Percentiles rank a stretch among this genome's conserved stretches.
phyloP scores from a whole-genome alignment of 2,329 filamentous ascomycete species.

The Diaporthe ilicicola region DNA sequence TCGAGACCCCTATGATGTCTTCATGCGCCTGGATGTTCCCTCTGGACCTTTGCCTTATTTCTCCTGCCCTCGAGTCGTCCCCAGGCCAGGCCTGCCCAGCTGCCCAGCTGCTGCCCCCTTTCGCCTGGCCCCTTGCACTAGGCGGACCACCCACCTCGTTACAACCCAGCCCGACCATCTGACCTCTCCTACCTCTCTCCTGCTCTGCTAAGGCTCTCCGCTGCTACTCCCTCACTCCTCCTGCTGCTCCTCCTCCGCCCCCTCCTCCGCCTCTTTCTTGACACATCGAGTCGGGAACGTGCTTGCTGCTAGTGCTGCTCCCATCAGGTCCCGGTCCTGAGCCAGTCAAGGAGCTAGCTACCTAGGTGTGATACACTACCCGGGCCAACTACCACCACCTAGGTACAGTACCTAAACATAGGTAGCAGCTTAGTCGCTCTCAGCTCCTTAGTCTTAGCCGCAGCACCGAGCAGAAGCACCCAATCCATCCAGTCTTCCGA shows the following conservation, averaged over 20 bases:
- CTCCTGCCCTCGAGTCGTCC: neutral
- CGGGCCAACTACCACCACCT: neutral
- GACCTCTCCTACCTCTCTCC: constrained; percentile 23
- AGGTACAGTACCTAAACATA: constrained; percentile 8
- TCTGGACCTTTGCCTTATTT: neutral
- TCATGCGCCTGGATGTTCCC: constrained; percentile 21
- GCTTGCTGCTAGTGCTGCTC: constrained; percentile 12
- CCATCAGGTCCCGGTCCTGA: constrained; percentile 10
- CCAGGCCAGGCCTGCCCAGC: constrained; percentile 1
- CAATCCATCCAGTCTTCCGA: constrained; percentile 24
- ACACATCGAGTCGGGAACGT: constrained; percentile 17
- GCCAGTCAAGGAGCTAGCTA: constrained; percentile 16
- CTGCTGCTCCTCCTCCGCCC: constrained; percentile 17
- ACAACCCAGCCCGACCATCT: constrained; percentile 9
- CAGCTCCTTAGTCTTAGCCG: constrained; percentile 17
- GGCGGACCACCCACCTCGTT: constrained; percentile 24
- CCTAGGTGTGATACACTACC: too few species aligned
- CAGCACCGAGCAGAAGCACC: constrained; percentile 21
- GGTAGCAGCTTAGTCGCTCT: constrained; percentile 15
- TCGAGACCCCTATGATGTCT: constrained; percentile 26
- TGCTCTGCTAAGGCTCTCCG: neutral
- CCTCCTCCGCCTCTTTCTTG: neutral
- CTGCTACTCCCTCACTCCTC: neutral
- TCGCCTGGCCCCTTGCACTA: constrained; percentile 27
- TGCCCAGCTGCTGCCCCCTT: constrained; percentile 15